phyloP scores from a whole-genome alignment of 495 filamentous ascomycete species.

The Xylaria intraflava region DNA sequence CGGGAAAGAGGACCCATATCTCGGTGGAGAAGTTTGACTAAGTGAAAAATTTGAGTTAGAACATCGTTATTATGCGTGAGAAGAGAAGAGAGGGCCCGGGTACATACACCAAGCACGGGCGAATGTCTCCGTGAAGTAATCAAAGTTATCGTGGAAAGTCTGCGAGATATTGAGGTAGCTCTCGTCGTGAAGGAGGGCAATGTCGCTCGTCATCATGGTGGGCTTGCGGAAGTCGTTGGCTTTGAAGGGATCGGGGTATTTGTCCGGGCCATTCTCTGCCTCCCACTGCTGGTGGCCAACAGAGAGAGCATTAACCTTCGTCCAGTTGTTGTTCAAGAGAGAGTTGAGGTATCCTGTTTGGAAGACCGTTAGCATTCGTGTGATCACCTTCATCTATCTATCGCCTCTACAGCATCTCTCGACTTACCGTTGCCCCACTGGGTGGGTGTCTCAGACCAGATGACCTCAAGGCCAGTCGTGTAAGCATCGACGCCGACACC shows the following conservation, averaged over 20 bases:
- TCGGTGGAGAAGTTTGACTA: constrained; percentile 57
- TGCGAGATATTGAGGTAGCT: constrained; percentile 56
- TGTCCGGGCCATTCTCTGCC: constrained; percentile 46
- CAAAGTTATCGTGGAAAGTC: constrained; percentile 47
- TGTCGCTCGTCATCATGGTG: constrained; percentile 54
- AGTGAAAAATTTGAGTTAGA: background rate
- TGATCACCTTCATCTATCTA: background rate
- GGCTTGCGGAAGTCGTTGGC: constrained; percentile 48
- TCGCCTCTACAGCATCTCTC: no score
- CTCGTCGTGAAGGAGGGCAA: constrained; percentile 51
- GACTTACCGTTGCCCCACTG: constrained; percentile 49
- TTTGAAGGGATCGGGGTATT: constrained; percentile 53
- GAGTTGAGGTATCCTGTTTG: constrained; percentile 40
- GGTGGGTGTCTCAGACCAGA: constrained; percentile 52
- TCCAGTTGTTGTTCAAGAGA: constrained; percentile 56
- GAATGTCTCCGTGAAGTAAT: constrained; percentile 50
- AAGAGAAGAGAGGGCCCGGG: background rate
- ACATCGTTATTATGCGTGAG: background rate
- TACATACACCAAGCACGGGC: constrained; percentile 39
- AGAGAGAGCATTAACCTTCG: constrained; percentile 49
- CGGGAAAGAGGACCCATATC: constrained; percentile 53
- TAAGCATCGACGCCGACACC: constrained; percentile 51
- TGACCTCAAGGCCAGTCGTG: constrained; percentile 55
- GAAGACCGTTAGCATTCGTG: background rate
- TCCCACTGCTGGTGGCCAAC: constrained; percentile 54